phyloP scores from a whole-genome alignment of 2,329 filamentous ascomycete genomes.

The Microsporum audouinii region DNA sequence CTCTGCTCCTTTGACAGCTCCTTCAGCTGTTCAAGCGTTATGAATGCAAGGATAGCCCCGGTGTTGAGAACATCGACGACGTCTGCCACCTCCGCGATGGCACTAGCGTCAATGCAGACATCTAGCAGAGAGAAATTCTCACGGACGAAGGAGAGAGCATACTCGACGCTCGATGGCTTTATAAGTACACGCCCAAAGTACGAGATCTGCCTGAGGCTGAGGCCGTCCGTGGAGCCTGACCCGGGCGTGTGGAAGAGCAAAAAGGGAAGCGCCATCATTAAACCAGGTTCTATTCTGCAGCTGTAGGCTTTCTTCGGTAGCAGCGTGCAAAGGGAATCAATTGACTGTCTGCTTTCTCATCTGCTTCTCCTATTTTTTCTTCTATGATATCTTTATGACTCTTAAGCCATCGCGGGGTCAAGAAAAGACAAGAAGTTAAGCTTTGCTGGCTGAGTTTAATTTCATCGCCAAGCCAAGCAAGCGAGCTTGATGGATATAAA shows the following conservation, averaged over 20 bases:
- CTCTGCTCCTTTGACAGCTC: constrained; percentile 42
- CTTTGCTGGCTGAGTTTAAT: background rate
- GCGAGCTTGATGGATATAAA: background rate
- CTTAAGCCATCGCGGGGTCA: background rate
- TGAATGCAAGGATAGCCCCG: constrained; percentile 76
- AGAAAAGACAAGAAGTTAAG: background rate
- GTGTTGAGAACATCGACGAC: constrained; percentile 71
- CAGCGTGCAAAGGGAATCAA: background rate
- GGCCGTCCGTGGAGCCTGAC: constrained; percentile 33
- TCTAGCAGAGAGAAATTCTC: constrained; percentile 45
- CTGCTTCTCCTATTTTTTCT: background rate
- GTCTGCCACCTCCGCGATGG: constrained; percentile 57
- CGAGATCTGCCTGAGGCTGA: constrained; percentile 44
- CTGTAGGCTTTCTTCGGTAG: background rate
- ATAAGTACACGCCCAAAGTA: constrained; percentile 50
- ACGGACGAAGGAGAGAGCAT: constrained; percentile 43
- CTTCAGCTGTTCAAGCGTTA: constrained; percentile 57
- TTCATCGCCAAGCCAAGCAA: background rate
- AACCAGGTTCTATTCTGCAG: constrained; percentile 4
- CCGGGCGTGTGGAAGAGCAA: constrained; percentile 23
- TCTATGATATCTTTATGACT: background rate
- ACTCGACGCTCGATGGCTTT: constrained; percentile 33
- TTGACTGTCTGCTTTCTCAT: background rate
- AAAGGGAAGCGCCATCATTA: constrained; percentile 30
- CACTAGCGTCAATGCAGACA: constrained; percentile 66